These are phyloP conservation scores for Cladorrhinum sp. DNA, from an alignment of 2,329 filamentous ascomycete genomes.

Conservation along the genomic window DNA sequence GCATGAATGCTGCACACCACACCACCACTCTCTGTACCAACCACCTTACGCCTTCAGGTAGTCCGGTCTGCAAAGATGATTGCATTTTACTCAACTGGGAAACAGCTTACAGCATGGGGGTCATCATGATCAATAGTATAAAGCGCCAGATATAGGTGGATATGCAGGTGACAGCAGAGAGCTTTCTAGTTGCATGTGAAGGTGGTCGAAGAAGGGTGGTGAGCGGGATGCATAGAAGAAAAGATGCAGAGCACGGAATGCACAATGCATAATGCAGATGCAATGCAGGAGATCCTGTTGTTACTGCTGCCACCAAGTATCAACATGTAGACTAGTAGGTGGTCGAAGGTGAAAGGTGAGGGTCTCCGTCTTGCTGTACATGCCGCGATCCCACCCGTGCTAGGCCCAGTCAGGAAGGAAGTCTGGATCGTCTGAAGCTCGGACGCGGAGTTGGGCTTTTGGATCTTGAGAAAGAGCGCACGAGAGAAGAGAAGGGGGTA, in stretches of 20 bases:
- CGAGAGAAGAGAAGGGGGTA: background rate
- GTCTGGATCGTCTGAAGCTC: slow-evolving; percentile 1
- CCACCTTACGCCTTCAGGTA: no score
- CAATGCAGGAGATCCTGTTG: background rate
- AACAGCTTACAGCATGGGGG: background rate
- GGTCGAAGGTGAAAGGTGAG: background rate
- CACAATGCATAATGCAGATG: slow-evolving; percentile 4
- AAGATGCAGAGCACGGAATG: background rate
- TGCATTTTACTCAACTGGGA: background rate
- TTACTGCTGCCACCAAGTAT: background rate
- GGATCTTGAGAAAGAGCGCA: background rate
- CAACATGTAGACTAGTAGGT: background rate
- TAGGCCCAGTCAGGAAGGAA: slow-evolving; percentile 27
- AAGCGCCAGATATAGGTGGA: background rate
- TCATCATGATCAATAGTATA: background rate
- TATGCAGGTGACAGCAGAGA: background rate
- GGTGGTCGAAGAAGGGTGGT: background rate
- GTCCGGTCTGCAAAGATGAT: no score
- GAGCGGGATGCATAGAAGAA: background rate
- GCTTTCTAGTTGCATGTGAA: background rate
- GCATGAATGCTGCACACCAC: slow-evolving; percentile 25
- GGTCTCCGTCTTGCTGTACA: background rate
- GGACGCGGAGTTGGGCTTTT: background rate
- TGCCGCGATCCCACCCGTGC: slow-evolving; percentile 20
- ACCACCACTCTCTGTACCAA: slow-evolving; percentile 16